These are phyloP conservation scores for Eremothecium cymbalariae DNA, from an alignment of 1,139 yeast species.

Conservation along the genomic window DNA sequence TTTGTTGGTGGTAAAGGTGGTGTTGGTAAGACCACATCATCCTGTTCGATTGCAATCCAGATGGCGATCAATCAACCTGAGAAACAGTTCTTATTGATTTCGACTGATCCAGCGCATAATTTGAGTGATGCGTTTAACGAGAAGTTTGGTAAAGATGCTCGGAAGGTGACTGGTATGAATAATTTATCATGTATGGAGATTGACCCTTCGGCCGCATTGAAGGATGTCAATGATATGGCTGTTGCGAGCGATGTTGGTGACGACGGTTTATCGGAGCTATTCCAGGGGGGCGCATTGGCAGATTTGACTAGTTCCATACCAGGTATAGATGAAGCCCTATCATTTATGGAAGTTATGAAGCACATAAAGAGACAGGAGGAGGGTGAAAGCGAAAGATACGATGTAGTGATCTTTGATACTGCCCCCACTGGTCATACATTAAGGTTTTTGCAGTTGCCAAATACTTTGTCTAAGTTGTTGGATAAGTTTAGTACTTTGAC, in stretches of 20 bases:
- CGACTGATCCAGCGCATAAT: conserved; percentile 98
- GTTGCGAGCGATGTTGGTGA: conserved; percentile 26
- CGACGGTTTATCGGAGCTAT: conserved; percentile 25
- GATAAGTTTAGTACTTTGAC: conserved; percentile 82
- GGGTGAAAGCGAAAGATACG: conserved; percentile 47
- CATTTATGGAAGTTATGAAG: conserved; percentile 95
- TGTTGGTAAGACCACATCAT: conserved; percentile 96
- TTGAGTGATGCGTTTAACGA: conserved; percentile 96
- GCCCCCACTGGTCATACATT: conserved; percentile 98
- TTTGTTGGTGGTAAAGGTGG: conserved; percentile 99
- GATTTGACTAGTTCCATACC: conserved; percentile 94
- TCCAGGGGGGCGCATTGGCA: conserved; percentile 44
- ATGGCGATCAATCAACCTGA: conserved; percentile 71
- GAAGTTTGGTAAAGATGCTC: conserved; percentile 93
- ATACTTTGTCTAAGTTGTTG: conserved; percentile 78
- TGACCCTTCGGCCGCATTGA: conserved; percentile 91
- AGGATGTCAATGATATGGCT: conserved; percentile 63
- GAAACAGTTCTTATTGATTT: conserved; percentile 77
- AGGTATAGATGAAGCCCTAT: conserved; percentile 95
- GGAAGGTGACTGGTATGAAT: conserved; percentile 78
- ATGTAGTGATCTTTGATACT: conserved; percentile 90
- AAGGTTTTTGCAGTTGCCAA: conserved; percentile 87
- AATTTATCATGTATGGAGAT: conserved; percentile 97
- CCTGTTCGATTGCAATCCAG: conserved; percentile 91
- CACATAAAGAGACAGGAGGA: conserved; percentile 75